Conservation (phyloP, 23 red algal genomes). For the Agarophyton chilense region DNA sequence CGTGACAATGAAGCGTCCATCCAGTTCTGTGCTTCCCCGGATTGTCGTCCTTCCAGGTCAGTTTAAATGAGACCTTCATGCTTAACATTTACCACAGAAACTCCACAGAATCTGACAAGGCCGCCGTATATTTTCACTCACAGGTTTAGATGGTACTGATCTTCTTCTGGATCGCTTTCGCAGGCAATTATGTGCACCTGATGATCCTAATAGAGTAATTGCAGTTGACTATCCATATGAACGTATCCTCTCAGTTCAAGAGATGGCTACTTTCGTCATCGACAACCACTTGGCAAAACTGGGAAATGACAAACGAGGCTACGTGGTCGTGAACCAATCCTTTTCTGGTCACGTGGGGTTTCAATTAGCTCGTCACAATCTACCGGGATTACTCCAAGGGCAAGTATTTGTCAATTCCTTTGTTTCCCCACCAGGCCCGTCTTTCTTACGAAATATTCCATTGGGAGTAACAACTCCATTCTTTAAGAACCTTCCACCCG, state of each 20-base stretch:
- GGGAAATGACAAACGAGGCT: constrained; percentile 19
- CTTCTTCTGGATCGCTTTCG: constrained; percentile 29
- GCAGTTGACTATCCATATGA: constrained; percentile 30
- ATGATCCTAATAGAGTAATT: constrained; percentile 32
- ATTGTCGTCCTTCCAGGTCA: constrained; percentile 33
- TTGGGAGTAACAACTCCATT: neutral
- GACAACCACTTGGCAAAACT: neutral
- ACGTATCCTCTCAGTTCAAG: neutral
- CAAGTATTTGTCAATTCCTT: constrained; percentile 55
- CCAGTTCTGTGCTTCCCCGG: constrained; percentile 20
- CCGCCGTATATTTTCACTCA: neutral
- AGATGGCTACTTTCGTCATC: constrained; percentile 1
- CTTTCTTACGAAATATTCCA: constrained; percentile 5
- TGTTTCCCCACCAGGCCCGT: constrained; percentile 23
- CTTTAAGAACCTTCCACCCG: constrained; percentile 18
- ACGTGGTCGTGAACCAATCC: constrained; percentile 32
- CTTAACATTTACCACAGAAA: neutral
- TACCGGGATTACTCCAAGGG: neutral
- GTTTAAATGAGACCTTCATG: neutral
- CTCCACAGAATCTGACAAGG: neutral
- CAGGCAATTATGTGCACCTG: neutral
- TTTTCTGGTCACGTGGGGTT: constrained; percentile 47
- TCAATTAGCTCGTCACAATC: neutral
- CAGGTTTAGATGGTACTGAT: constrained; percentile 48
- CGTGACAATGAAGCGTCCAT: neutral